phyloP scores from a whole-genome alignment of 192 early-diverging fungal genomes.

The Ramicandelaber brevisporus region DNA sequence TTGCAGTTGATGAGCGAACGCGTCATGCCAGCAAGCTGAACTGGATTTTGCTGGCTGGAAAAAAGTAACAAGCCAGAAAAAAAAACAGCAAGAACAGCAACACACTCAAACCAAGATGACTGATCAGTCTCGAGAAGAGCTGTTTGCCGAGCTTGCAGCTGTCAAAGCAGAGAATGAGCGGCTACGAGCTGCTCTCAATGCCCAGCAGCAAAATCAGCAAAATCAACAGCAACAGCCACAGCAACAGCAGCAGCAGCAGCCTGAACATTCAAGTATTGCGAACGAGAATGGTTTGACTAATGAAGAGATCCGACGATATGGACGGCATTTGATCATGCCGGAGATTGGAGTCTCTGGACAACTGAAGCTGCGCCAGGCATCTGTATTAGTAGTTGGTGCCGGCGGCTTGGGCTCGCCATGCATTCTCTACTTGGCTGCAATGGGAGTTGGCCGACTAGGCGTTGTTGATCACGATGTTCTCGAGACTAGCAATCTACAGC shows the following conservation, averaged over 20 bases:
- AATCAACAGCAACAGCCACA: background rate
- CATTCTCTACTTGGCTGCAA: slow-evolving; percentile 65
- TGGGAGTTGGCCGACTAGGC: slow-evolving; percentile 69
- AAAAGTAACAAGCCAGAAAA: too few species aligned
- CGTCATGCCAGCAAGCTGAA: too few species aligned
- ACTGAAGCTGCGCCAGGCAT: slow-evolving; percentile 36
- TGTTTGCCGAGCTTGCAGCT: background rate
- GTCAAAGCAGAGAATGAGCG: background rate
- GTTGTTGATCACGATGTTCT: slow-evolving; percentile 82
- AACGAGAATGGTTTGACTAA: slow-evolving; percentile 20
- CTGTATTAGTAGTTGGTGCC: slow-evolving; percentile 72
- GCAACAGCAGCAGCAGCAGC: background rate
- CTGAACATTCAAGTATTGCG: too few species aligned
- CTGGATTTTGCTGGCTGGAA: too few species aligned
- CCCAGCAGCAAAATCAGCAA: slow-evolving; percentile 1
- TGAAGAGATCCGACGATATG: slow-evolving; percentile 54
- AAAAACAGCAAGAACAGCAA: too few species aligned
- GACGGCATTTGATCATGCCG: slow-evolving; percentile 63
- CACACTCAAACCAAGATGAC: too few species aligned
- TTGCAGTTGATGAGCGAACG: too few species aligned
- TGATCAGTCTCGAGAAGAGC: too few species aligned
- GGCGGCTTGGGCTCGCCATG: slow-evolving; percentile 83
- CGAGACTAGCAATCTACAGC: slow-evolving; percentile 76
- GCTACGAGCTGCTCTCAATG: background rate
- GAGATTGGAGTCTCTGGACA: slow-evolving; percentile 51